Percentiles rank a stretch among this genome's conserved stretches.
phyloP scores from a whole-genome alignment of 306 rosid species.

The Rosa multiflora region DNA sequence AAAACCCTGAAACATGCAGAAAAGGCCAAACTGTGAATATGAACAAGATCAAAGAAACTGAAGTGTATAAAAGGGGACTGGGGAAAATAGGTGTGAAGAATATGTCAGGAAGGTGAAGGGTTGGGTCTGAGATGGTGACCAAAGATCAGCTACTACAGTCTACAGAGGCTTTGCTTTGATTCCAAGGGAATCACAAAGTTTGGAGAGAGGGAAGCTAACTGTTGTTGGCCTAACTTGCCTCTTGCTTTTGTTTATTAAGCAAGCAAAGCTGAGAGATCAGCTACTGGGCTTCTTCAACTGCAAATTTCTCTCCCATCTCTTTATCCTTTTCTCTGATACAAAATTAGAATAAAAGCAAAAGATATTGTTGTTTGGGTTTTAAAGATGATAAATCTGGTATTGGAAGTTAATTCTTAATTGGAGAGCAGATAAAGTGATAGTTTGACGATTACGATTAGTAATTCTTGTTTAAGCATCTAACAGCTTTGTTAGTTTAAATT shows the following conservation, averaged over 20 bases:
- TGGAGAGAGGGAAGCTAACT: conserved; percentile 67
- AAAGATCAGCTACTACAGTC: conserved; percentile 51
- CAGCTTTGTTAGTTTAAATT: conserved; percentile 44
- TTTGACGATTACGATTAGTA: conserved; percentile 12
- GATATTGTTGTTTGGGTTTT: neutral
- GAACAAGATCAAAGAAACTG: conserved; percentile 22
- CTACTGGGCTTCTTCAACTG: conserved; percentile 42
- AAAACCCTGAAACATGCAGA: neutral
- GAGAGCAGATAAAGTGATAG: conserved; percentile 38
- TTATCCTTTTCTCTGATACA: conserved; percentile 11
- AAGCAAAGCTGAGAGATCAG: conserved; percentile 45
- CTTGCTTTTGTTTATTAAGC: conserved; percentile 42
- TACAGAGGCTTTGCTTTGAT: conserved; percentile 58
- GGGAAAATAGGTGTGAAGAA: conserved; percentile 43
- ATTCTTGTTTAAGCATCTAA: neutral
- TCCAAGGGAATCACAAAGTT: conserved; percentile 67
- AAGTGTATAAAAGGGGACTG: conserved; percentile 40
- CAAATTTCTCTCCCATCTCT: conserved; percentile 21
- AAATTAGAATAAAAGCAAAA: conserved; percentile 23
- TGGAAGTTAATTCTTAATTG: conserved; percentile 30
- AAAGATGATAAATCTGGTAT: conserved; percentile 11
- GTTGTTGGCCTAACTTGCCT: conserved; percentile 86
- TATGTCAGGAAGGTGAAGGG: conserved; percentile 65
- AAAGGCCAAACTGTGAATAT: conserved; percentile 17
- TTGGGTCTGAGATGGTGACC: conserved; percentile 85